phyloP scores from a whole-genome alignment of 2,329 filamentous ascomycete genomes.

The Pseudocercospora ulei region DNA sequence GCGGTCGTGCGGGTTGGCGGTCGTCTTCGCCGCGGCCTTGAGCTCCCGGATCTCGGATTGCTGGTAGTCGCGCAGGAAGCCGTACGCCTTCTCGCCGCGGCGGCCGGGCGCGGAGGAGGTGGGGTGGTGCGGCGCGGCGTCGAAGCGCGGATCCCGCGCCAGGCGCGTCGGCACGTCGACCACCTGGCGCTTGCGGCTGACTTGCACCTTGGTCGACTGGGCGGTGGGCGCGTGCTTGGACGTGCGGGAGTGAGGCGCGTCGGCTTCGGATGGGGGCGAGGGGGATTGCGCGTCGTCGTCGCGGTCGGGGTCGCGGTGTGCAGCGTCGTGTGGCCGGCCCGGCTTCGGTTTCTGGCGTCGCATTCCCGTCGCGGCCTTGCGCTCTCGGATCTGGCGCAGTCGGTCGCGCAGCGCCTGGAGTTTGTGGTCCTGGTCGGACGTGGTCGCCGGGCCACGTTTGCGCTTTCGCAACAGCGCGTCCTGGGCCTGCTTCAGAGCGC shows the following conservation, averaged over 20 bases:
- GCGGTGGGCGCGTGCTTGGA: slow-evolving; percentile 86
- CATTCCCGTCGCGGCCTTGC: slow-evolving; percentile 28
- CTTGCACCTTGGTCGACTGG: slow-evolving; percentile 70
- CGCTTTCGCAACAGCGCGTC: slow-evolving; percentile 49
- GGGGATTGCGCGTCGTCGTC: slow-evolving; percentile 29
- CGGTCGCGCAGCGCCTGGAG: slow-evolving; percentile 40
- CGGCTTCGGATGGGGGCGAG: slow-evolving; percentile 38
- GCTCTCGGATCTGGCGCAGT: slow-evolving; percentile 39
- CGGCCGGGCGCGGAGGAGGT: slow-evolving; percentile 28
- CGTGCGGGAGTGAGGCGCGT: slow-evolving; percentile 41
- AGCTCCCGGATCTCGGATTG: slow-evolving; percentile 72
- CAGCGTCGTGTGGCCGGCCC: slow-evolving; percentile 25
- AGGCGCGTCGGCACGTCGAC: slow-evolving; percentile 51
- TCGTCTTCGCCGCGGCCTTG: slow-evolving; percentile 55
- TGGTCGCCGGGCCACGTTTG: slow-evolving; percentile 37
- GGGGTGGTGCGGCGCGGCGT: slow-evolving; percentile 49
- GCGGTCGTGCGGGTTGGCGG: slow-evolving; percentile 53
- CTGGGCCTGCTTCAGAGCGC: slow-evolving; percentile 80
- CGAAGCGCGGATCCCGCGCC: slow-evolving; percentile 79
- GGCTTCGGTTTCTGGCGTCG: neutral
- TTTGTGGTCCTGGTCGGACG: slow-evolving; percentile 39
- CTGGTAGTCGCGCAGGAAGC: slow-evolving; percentile 79
- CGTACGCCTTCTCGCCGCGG: slow-evolving; percentile 62
- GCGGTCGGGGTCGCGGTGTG: slow-evolving; percentile 10
- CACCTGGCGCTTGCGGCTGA: slow-evolving; percentile 69